Percentiles rank a stretch among this genome's conserved stretches.
Conservation (phyloP, 768 basidiomycete species). For the Suillus placidus region DNA sequence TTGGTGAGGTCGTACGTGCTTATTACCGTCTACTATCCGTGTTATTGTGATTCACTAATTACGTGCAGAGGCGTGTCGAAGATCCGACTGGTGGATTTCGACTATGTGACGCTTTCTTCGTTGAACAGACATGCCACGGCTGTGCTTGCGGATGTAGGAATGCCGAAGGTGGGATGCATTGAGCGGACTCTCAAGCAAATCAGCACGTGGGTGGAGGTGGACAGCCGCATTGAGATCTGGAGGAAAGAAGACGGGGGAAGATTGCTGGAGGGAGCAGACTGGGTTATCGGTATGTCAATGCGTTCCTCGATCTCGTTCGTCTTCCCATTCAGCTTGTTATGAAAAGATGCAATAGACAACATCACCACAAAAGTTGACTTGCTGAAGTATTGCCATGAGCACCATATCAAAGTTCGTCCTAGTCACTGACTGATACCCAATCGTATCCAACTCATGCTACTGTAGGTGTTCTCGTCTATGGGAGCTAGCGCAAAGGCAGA, state of each 20-base stretch:
- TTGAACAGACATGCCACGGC: constrained; percentile 96
- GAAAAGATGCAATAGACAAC: constrained; percentile 92
- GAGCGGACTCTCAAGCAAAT: constrained; percentile 69
- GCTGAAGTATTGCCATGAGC: constrained; percentile 82
- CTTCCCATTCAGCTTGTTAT: constrained; percentile 8
- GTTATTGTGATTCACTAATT: constrained; percentile 2
- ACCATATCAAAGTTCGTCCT: constrained; percentile 67
- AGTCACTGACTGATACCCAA: not conserved
- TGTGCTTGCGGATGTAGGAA: constrained; percentile 86
- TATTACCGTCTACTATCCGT: not conserved
- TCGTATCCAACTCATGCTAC: not conserved
- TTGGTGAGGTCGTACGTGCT: constrained; percentile 79
- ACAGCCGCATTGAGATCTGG: constrained; percentile 85
- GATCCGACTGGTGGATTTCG: constrained; percentile 89
- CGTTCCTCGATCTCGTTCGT: constrained; percentile 13
- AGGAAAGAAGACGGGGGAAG: constrained; percentile 74
- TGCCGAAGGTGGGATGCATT: constrained; percentile 84
- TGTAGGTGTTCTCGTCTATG: constrained; percentile 93
- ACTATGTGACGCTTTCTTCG: constrained; percentile 93
- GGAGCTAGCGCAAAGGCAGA: constrained; percentile 95
- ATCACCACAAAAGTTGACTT: constrained; percentile 96
- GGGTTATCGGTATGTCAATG: constrained; percentile 77
- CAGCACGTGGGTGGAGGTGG: constrained; percentile 86
- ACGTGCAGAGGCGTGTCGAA: constrained; percentile 66
- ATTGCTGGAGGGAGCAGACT: constrained; percentile 83